Base-by-base conservation (phyloP, 192 early-diverging fungal species). In the Chytriomyces sp. region DNA sequence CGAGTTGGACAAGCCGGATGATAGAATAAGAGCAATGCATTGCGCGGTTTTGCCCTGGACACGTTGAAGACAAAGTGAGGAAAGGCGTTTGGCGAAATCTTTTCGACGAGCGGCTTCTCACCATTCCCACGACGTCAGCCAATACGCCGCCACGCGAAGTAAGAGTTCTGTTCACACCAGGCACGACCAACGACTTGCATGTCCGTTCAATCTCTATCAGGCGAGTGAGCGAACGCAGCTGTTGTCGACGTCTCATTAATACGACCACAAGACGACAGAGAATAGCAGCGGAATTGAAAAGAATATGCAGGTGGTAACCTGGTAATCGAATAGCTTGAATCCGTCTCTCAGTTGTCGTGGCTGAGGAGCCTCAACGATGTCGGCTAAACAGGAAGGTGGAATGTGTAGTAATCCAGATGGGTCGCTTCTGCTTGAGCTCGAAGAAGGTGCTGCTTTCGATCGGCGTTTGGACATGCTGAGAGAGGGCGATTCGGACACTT, bases 101-200 rank as follows among this genome's bases (percentile, higher is more conserved):
- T 35, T 35, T 35, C 35, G 35, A 35, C 20, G 53, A 20, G 13
- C 16, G 53, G 50, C 3, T n/a, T n/a, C 53, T 57, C 20, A 20
- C 53, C 50, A 73, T 43, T 5, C 71, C 71, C 9, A 73, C 71
- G 45, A 63, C 60, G 45, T 73, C 71, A 8, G 71, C 71, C 10
- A 73, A 6, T 7, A 73, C 71, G 28, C 71, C 71, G 23, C 71
- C 71, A 35, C 59, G 53, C 60, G 60, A 26, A 9, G 9, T 9
- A 13, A 73, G 46, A 18, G 35, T 26, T 18, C 59, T 18, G 10
- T 18, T 18, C 26, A 73, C 71, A 43, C 71, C 71, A 20, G 71
- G 57, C 3, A 73, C 68, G 50, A 11, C 68, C 18, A 16, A 18
- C 1, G 13, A 16, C 16, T 68, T 9, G 45, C 18, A 16, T 24